Evolutionary conservation across 371 early-diverging fungal species (phyloP).

Genomic region (Mortierella sp.): DNA sequence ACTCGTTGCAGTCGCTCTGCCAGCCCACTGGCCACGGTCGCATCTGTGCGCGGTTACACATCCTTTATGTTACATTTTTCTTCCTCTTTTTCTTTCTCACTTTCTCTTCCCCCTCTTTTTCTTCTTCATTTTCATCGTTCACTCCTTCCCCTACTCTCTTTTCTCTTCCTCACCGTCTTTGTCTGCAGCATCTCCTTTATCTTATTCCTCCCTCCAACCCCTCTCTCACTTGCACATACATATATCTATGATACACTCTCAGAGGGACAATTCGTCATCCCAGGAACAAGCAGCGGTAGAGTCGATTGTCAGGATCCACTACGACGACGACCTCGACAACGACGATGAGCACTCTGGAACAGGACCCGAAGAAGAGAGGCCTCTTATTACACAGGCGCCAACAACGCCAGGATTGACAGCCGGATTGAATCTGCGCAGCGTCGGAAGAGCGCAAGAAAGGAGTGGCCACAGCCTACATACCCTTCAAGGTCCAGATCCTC

Average conservation of each 20-base stretch:
- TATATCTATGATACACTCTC: background rate
- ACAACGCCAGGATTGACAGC: background rate
- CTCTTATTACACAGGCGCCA: constrained; percentile 6
- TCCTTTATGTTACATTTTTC: background rate
- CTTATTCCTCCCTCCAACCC: background rate
- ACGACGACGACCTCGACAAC: constrained; percentile 27
- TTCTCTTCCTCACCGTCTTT: background rate
- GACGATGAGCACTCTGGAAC: constrained; percentile 10
- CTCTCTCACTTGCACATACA: background rate
- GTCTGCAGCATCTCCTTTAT: background rate
- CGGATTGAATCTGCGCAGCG: background rate
- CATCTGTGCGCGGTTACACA: constrained; percentile 15
- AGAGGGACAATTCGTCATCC: background rate
- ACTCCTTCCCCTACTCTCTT: background rate
- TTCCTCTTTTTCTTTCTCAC: background rate
- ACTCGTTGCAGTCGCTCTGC: background rate
- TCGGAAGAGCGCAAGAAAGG: constrained; percentile 10
- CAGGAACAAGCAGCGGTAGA: background rate
- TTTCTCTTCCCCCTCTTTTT: background rate
- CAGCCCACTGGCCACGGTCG: background rate
- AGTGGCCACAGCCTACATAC: constrained; percentile 38
- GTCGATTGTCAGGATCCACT: constrained; percentile 34
- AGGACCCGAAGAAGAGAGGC: constrained; percentile 8
- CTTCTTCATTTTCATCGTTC: background rate
- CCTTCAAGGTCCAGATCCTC: constrained; percentile 16